Evolutionary conservation across 2,329 filamentous ascomycete species (phyloP).

Genomic region (Talaromyces sp.): DNA sequence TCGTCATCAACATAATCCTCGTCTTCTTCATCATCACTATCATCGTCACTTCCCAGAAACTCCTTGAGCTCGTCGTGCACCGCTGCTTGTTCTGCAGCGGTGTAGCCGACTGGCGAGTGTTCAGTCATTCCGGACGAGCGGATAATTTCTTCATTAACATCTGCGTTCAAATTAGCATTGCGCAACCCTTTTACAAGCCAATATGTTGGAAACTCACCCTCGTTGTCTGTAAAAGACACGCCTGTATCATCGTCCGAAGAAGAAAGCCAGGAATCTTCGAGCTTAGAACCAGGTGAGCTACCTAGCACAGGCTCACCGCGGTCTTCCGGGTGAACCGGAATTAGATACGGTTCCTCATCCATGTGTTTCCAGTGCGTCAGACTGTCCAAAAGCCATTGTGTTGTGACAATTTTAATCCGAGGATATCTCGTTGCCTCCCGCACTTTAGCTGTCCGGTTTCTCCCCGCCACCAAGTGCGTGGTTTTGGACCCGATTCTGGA

Average conservation of each 20-base stretch:
- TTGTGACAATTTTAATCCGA: constrained; percentile 83
- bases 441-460: constrained; percentile 82
- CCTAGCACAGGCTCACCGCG: constrained; percentile 40
- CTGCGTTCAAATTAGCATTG: constrained; percentile 10
- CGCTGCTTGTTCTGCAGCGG: constrained; percentile 58
- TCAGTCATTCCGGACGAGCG: constrained; percentile 48
- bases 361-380: constrained; percentile 77
- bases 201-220: constrained; percentile 23
- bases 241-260: constrained; percentile 47
- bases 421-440: constrained; percentile 74
- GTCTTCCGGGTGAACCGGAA: constrained; percentile 69
- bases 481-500: constrained; percentile 43
- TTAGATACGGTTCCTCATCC: constrained; percentile 72
- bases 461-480: constrained; percentile 49
- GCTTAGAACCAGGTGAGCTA: constrained; percentile 33
- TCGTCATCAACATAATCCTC: constrained; percentile 7
- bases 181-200: background rate
- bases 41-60: constrained; percentile 55
- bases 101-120: constrained; percentile 50
- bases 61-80: constrained; percentile 70
- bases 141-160: constrained; percentile 45
- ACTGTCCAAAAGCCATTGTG: constrained; percentile 82
- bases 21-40: constrained; percentile 48
- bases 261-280: constrained; percentile 42
- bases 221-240: constrained; percentile 44